Conservation (phyloP, 2,329 filamentous ascomycete genomes). For the Exophiala viscosa region DNA sequence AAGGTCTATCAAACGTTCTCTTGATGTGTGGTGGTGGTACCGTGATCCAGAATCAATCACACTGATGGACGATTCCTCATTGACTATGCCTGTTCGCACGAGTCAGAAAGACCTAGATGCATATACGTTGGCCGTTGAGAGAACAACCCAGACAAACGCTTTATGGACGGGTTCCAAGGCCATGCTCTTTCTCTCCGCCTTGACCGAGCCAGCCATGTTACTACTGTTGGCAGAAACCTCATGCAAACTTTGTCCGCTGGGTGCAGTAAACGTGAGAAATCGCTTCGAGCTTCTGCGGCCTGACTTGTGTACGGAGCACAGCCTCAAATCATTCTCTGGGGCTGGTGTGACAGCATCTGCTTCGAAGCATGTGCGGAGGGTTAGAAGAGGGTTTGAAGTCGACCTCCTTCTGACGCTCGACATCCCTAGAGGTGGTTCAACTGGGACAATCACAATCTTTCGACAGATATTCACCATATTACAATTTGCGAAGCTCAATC, state of each 20-base stretch:
- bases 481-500: conserved; percentile 8
- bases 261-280: conserved; percentile 20
- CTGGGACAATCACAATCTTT: not conserved
- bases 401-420: conserved; percentile 14
- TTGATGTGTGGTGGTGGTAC: not conserved
- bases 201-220: conserved; percentile 23
- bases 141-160: not conserved
- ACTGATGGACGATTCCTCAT: not conserved
- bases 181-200: conserved; percentile 12
- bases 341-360: not conserved
- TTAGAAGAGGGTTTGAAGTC: conserved; percentile 20
- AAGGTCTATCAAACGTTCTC: not conserved
- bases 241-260: conserved; percentile 13
- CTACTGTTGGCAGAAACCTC: conserved; percentile 11
- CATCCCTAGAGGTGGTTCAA: not conserved
- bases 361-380: conserved; percentile 4
- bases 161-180: not conserved
- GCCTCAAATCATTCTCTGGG: not conserved
- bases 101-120: not conserved
- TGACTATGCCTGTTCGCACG: conserved; percentile 7
- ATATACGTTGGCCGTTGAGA: not conserved
- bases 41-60: not conserved
- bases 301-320: conserved; percentile 4
- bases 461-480: conserved; percentile 21
- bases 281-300: conserved; percentile 15